These are phyloP conservation scores for Aspergillus sp. DNA, from an alignment of 2,329 filamentous ascomycete genomes.

Conservation along the genomic window DNA sequence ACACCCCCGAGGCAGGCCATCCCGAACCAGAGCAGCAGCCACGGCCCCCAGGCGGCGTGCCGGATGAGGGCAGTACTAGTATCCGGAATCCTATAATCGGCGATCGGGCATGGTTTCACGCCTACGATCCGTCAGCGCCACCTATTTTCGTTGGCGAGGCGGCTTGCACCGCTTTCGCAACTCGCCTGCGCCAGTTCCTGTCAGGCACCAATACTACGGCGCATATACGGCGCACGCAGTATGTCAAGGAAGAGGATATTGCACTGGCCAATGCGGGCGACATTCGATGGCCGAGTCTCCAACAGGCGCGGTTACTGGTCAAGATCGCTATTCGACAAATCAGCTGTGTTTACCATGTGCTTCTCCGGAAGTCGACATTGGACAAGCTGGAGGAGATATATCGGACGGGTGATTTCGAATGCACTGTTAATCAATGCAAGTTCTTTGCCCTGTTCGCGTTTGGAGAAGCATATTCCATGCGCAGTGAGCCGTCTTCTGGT, in stretches of 20 bases:
- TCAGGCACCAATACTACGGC: constrained; percentile 31
- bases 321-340: constrained; percentile 39
- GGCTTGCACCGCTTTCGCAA: constrained; percentile 42
- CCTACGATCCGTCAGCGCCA: constrained; percentile 35
- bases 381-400: constrained; percentile 42
- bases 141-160: constrained; percentile 41
- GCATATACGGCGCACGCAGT: constrained; percentile 37
- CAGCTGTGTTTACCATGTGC: constrained; percentile 36
- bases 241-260: constrained; percentile 32
- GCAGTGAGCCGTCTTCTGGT: constrained; percentile 33
- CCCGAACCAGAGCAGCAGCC: constrained; percentile 17
- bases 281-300: constrained; percentile 36
- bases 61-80: constrained; percentile 28
- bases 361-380: constrained; percentile 39
- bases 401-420: constrained; percentile 32
- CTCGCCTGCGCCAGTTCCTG: constrained; percentile 38
- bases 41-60: constrained; percentile 18
- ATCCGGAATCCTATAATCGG: constrained; percentile 36
- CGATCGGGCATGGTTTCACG: constrained; percentile 39
- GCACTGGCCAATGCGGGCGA: constrained; percentile 29
- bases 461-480: constrained; percentile 47
- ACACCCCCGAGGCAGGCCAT: constrained; percentile 22
- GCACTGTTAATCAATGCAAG: constrained; percentile 43
- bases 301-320: constrained; percentile 38
- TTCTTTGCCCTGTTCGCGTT: constrained; percentile 48